Conservation (phyloP, 2,329 filamentous ascomycete species). For the Fusarium sambucinum region DNA sequence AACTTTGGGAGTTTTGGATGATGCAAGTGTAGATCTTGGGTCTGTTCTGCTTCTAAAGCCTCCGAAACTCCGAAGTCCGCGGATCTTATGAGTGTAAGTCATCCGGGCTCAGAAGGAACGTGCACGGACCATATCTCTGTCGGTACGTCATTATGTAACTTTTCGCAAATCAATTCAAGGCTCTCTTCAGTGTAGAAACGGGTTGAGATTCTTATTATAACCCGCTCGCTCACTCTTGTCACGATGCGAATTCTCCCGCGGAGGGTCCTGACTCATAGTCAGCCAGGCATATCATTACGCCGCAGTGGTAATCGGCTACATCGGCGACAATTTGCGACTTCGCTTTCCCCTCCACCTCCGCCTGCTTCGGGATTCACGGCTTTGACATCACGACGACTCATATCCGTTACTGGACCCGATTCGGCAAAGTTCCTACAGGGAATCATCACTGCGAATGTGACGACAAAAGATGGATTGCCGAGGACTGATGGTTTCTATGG, state of each 20-base stretch:
- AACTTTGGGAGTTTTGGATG: constrained; percentile 1
- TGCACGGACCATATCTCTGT: constrained; percentile 36
- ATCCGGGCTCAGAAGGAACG: not conserved
- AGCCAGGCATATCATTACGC: constrained; percentile 43
- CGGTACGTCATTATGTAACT: constrained; percentile 44
- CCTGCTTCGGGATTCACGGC: constrained; percentile 62
- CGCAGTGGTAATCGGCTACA: constrained; percentile 49
- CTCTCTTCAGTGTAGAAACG: constrained; percentile 21
- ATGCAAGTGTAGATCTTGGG: constrained; percentile 17
- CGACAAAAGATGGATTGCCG: constrained; percentile 54
- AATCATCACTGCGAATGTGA: constrained; percentile 75
- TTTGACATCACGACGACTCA: constrained; percentile 80
- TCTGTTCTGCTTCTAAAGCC: constrained; percentile 6
- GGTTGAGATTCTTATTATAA: constrained; percentile 17
- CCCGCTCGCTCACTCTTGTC: constrained; percentile 15
- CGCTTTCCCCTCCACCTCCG: constrained; percentile 55
- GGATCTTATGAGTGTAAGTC: not conserved
- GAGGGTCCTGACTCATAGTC: constrained; percentile 34
- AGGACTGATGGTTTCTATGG: constrained; percentile 74
- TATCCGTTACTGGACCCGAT: constrained; percentile 83
- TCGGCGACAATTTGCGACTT: constrained; percentile 50
- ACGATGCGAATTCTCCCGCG: constrained; percentile 46
- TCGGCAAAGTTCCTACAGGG: constrained; percentile 89
- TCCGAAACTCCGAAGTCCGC: constrained; percentile 36
- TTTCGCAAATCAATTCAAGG: constrained; percentile 35